These are phyloP conservation scores for Balakata baccata DNA, from an alignment of 345 rosid species.

Conservation along the genomic window DNA sequence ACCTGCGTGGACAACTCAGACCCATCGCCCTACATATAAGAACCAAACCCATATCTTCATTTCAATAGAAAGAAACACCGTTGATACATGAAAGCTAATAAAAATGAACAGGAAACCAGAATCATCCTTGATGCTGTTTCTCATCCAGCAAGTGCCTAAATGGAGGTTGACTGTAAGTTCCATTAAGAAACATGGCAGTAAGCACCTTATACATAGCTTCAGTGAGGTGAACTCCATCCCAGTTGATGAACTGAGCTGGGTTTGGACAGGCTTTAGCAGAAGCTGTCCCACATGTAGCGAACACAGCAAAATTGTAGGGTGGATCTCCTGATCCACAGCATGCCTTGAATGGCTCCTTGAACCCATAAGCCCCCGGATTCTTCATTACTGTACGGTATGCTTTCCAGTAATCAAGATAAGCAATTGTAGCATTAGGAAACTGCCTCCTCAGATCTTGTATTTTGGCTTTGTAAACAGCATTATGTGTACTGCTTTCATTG, in stretches of 20 bases:
- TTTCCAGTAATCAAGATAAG: conserved; percentile 74
- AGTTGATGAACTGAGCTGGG: conserved; percentile 64
- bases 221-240: conserved; percentile 98
- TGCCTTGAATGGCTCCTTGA: conserved; percentile 66
- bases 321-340: conserved; percentile 81
- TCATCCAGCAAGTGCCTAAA: conserved; percentile 46
- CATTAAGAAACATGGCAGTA: conserved; percentile 56
- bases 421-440: conserved; percentile 55
- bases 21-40: too few species aligned
- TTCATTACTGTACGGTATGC: conserved; percentile 57
- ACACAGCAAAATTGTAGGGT: conserved; percentile 55
- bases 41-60: neutral
- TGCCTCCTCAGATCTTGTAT: conserved; percentile 49
- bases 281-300: conserved; percentile 58
- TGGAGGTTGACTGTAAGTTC: conserved; percentile 58
- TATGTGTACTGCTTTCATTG: conserved; percentile 53
- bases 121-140: conserved; percentile 32
- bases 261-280: conserved; percentile 41
- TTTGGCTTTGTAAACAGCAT: conserved; percentile 40
- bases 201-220: conserved; percentile 77
- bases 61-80: neutral
- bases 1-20: too few species aligned
- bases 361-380: conserved; percentile 50
- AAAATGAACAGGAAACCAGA: neutral
- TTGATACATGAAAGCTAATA: neutral